Conservation (phyloP, 2,329 filamentous ascomycete species). For the Alternaria metachromatica region DNA sequence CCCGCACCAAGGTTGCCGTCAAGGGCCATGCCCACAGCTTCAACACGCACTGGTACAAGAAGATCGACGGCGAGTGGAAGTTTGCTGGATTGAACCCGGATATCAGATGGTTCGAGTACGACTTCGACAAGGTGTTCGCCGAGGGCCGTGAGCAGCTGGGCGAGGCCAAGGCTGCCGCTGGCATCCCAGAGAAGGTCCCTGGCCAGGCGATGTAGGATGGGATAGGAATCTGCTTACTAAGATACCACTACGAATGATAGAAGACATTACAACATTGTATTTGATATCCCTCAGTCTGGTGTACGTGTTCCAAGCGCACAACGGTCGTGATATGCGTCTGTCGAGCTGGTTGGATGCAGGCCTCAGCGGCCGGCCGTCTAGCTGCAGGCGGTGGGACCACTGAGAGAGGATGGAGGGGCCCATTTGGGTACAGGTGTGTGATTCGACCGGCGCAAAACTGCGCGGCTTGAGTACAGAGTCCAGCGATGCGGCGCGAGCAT, state of each 20-base stretch:
- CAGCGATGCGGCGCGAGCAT: not conserved
- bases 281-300: not conserved
- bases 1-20: constrained; percentile 54
- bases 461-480: not conserved
- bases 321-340: constrained; percentile 1
- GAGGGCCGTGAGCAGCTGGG: constrained; percentile 55
- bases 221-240: not conserved
- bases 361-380: constrained; percentile 3
- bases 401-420: constrained; percentile 4
- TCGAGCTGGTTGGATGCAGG: not conserved
- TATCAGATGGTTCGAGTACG: constrained; percentile 63
- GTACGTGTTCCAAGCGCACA: not conserved
- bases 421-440: not conserved
- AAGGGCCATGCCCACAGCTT: constrained; percentile 65
- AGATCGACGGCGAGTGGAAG: constrained; percentile 65
- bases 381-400: constrained; percentile 9
- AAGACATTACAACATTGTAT: no score
- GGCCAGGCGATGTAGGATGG: constrained; percentile 2
- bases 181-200: constrained; percentile 36
- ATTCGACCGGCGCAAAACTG: constrained; percentile 10
- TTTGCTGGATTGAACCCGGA: constrained; percentile 63
- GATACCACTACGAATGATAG: not conserved
- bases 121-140: constrained; percentile 63
- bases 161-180: constrained; percentile 52
- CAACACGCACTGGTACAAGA: constrained; percentile 63